A percentile compares a stretch with the other conserved stretches of the same genome.
Conservation (phyloP, 2,329 filamentous ascomycete species). For the Acrocalymma vagum region DNA sequence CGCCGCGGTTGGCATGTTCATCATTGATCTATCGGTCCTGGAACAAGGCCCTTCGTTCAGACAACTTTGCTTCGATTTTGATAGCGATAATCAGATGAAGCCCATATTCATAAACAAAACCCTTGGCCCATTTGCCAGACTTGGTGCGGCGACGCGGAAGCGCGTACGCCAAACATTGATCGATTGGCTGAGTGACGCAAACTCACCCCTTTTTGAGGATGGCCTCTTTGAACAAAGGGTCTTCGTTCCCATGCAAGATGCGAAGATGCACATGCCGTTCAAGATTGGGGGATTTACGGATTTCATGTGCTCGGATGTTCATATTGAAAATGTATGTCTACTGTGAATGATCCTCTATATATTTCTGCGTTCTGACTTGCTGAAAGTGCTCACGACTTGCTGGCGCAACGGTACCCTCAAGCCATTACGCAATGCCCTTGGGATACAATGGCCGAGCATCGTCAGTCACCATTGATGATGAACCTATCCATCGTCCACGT, state of each 20-base stretch:
- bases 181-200: too few relatives aligned
- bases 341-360: too few relatives aligned
- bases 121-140: too few relatives aligned
- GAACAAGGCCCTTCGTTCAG: slow-evolving; percentile 52
- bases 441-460: slow-evolving; percentile 1
- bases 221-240: slow-evolving; percentile 20
- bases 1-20: not conserved
- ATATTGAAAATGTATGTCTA: slow-evolving; percentile 61
- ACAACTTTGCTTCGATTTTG: slow-evolving; percentile 56
- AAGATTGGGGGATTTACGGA: slow-evolving; percentile 63
- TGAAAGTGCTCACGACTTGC: too few relatives aligned
- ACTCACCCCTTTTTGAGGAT: too few relatives aligned
- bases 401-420: not conserved
- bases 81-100: too few relatives aligned
- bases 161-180: too few relatives aligned
- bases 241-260: slow-evolving; percentile 49
- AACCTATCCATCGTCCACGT: not conserved
- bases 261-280: slow-evolving; percentile 62
- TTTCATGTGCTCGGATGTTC: slow-evolving; percentile 61
- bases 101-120: too few relatives aligned
- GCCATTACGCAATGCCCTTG: not conserved
- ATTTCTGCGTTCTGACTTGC: too few relatives aligned
- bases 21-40: not conserved
- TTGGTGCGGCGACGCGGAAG: too few relatives aligned
- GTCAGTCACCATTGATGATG: not conserved